Evolutionary conservation across 2,329 filamentous ascomycete genomes (phyloP), one percentile per base, ranked within the genome.

Genomic region (Penicillium sp.): DNA sequence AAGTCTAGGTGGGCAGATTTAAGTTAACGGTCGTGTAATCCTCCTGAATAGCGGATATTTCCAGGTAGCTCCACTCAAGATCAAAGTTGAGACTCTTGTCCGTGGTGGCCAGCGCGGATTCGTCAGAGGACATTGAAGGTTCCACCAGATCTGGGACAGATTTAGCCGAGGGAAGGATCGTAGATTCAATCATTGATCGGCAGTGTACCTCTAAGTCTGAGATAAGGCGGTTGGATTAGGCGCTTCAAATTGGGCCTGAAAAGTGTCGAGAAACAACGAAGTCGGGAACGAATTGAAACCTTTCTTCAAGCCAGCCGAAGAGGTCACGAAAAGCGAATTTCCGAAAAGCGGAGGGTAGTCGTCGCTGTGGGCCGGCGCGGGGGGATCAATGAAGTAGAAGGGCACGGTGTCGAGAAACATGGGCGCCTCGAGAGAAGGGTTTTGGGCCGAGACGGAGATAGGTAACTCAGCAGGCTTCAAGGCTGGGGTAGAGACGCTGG

Each of bases 401-500:
- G 55, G 55, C 7, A 59, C 46, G 21, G 57, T 47, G 16, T 59
- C 55, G 2, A 59, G 52, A 42, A 56, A 59, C 10, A 51, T 29
- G 6, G 49, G 41, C 31, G 57, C 57, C 26, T 48, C 62, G 24
- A 53, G 46, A 12, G 52, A 29, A 8, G 49, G 41, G 28, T 57
- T 56, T 24, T 48, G 62, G 12, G 65, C 68, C 29, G 61, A 68
- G 8, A 61, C 49, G 65, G 72, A 66, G 31, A 86, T 88, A 23
- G 81, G 77, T 31, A 80, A 73, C 16, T 76, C 73, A 45, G 81
- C 78, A 51, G 78, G 81, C 65, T 80, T 70, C 49, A 84, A 77
- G 61, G 79, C 82, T 31, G 81, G 83, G 10, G 87, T 87, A 26
- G 85, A 85, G 1, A 87, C 75, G 62, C 80, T 81, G 51, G 81